These are phyloP conservation scores for Mortierella sp. DNA, from an alignment of 371 early-diverging fungal species.

Conservation along the genomic window DNA sequence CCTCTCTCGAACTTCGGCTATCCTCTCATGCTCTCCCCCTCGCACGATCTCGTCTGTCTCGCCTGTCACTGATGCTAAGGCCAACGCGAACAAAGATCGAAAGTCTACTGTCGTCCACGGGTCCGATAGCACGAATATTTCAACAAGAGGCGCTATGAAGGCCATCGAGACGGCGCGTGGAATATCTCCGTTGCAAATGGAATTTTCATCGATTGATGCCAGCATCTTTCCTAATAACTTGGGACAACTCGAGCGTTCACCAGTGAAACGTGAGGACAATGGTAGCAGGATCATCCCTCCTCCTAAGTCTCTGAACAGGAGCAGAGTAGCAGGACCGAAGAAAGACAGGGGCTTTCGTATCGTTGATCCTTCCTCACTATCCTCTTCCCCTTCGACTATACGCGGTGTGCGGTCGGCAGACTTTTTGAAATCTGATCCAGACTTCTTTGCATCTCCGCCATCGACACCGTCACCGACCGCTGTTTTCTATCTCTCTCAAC, in stretches of 20 bases:
- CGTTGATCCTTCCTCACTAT: conserved; percentile 13
- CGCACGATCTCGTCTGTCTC: conserved; percentile 11
- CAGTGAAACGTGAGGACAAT: neutral
- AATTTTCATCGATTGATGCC: too few relatives aligned
- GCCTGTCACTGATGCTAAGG: neutral
- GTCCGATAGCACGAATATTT: neutral
- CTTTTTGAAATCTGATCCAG: conserved; percentile 5
- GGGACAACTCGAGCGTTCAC: neutral
- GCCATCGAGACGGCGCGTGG: neutral
- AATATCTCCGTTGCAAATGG: too few relatives aligned
- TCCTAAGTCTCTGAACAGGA: conserved; percentile 3
- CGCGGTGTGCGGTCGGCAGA: conserved; percentile 12
- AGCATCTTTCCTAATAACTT: too few relatives aligned
- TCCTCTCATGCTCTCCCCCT: conserved; percentile 18
- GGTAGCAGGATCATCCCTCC: neutral
- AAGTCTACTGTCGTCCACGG: conserved; percentile 1
- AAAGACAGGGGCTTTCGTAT: conserved; percentile 35
- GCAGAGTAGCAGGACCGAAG: neutral
- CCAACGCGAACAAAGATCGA: neutral
- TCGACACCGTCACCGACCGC: conserved; percentile 26
- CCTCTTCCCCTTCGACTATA: neutral
- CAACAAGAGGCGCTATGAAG: neutral
- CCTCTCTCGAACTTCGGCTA: conserved; percentile 30
- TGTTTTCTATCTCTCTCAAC: neutral
- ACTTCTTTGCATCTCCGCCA: conserved; percentile 18